These are phyloP conservation scores for Colletotrichum graminicola DNA, from an alignment of 2,329 filamentous ascomycete species.

Conservation along the genomic window DNA sequence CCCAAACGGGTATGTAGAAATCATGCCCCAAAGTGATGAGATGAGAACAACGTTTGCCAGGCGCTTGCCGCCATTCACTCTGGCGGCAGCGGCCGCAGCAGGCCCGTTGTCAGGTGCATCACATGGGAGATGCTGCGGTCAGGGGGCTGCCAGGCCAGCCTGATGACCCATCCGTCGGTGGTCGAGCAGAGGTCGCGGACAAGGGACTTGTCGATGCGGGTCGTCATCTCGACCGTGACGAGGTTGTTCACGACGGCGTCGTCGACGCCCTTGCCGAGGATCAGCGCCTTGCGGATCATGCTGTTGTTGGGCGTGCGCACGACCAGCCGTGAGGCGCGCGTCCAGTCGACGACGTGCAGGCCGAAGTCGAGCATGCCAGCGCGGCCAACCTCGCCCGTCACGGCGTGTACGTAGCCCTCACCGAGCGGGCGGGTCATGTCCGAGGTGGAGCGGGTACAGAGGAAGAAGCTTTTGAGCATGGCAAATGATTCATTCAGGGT, in stretches of 20 bases:
- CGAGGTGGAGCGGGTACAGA: constrained; percentile 31
- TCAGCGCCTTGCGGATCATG: constrained; percentile 27
- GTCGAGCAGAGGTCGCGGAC: constrained; percentile 12
- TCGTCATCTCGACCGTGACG: constrained; percentile 33
- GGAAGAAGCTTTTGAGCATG: constrained; percentile 30
- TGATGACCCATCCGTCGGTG: constrained; percentile 30
- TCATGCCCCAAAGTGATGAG: background rate
- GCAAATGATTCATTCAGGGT: constrained; percentile 35
- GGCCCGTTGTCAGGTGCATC: constrained; percentile 39
- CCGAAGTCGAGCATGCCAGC: constrained; percentile 22
- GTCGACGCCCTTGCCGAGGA: constrained; percentile 19
- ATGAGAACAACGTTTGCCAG: background rate
- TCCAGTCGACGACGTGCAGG: constrained; percentile 22
- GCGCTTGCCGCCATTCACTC: background rate
- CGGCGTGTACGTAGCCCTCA: constrained; percentile 35
- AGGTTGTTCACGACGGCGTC: constrained; percentile 24
- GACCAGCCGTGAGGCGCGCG: constrained; percentile 18
- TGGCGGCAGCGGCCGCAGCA: background rate
- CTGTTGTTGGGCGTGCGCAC: constrained; percentile 29
- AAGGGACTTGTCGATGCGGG: constrained; percentile 20
- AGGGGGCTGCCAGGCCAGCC: constrained; percentile 39
- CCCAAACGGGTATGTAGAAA: constrained; percentile 16
- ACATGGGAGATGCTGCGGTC: constrained; percentile 32
- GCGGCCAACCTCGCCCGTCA: constrained; percentile 29
- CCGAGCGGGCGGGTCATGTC: constrained; percentile 25